Evolutionary conservation across 75 land plant genomes (phyloP).

Genomic region (Selaginella tamariscina): DNA sequence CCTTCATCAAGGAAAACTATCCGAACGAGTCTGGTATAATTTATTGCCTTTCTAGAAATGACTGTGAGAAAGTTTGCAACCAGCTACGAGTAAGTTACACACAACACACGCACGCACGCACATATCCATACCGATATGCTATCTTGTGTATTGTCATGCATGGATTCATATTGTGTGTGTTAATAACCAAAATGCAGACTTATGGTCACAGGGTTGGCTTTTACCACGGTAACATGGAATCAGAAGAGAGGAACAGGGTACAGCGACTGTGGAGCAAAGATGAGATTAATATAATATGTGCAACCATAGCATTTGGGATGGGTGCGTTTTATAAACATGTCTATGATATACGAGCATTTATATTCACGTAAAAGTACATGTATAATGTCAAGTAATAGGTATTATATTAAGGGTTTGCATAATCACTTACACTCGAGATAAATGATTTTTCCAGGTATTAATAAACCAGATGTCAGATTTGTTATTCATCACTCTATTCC

Average conservation of each 20-base stretch:
- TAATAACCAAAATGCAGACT: no score
- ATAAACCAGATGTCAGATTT: conserved; percentile 97
- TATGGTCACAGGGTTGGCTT: conserved; percentile 79
- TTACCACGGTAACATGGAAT: conserved; percentile 95
- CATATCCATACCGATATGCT: no score
- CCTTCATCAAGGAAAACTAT: conserved; percentile 72
- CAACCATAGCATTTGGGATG: conserved; percentile 99
- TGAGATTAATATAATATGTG: conserved; percentile 87
- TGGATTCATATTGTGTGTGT: not conserved
- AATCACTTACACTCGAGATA: not conserved
- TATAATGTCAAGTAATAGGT: not conserved
- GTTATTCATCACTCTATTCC: conserved; percentile 98
- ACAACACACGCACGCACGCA: no score
- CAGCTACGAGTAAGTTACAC: conserved; percentile 52
- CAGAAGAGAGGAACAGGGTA: conserved; percentile 58
- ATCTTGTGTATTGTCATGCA: not conserved
- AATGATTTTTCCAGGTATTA: conserved; percentile 49
- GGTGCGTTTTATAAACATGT: conserved; percentile 29
- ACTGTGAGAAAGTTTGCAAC: conserved; percentile 90
- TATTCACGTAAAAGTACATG: not conserved
- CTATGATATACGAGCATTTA: not conserved
- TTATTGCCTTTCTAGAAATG: conserved; percentile 89
- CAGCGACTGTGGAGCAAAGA: conserved; percentile 98
- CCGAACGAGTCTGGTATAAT: conserved; percentile 89
- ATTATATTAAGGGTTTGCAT: not conserved